Evolutionary conservation across 495 filamentous ascomycete genomes (phyloP).

Genomic region (Tuber aestivum): DNA sequence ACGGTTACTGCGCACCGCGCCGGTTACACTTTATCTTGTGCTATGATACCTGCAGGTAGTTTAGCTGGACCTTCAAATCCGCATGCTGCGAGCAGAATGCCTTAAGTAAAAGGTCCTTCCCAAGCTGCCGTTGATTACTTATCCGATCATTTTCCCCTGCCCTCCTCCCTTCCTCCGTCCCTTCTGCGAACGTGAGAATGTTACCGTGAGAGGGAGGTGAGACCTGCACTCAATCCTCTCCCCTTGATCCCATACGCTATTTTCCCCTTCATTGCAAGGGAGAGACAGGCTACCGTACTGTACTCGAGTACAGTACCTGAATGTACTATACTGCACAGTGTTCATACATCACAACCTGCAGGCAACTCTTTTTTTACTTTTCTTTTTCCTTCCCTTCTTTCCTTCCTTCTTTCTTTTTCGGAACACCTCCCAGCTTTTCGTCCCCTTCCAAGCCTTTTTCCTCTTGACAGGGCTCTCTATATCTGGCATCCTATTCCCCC

Average conservation of each 20-base stretch:
- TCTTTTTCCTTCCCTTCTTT: too few relatives aligned
- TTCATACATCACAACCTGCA: not conserved
- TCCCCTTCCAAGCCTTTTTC: constrained; percentile 2
- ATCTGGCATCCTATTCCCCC: not conserved
- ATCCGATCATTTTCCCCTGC: not conserved
- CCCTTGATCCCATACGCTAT: not conserved
- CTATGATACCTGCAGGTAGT: not conserved
- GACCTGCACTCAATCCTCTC: not conserved
- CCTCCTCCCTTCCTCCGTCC: not conserved
- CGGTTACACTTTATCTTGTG: too few relatives aligned
- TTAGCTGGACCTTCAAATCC: not conserved
- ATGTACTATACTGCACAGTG: too few relatives aligned
- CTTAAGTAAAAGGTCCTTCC: not conserved
- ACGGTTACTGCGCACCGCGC: not conserved
- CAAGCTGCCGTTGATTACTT: not conserved
- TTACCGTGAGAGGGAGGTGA: not conserved
- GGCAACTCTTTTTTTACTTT: not conserved
- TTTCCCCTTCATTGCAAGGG: not conserved
- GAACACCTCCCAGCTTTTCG: not conserved
- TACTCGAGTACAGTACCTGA: too few relatives aligned
- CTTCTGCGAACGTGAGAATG: not conserved
- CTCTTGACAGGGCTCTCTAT: not conserved
- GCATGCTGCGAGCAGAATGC: not conserved
- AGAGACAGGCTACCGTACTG: not conserved
- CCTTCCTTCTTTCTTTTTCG: not conserved